phyloP scores from a whole-genome alignment of 306 rosid genomes.

The Gastrolobium villosum region DNA sequence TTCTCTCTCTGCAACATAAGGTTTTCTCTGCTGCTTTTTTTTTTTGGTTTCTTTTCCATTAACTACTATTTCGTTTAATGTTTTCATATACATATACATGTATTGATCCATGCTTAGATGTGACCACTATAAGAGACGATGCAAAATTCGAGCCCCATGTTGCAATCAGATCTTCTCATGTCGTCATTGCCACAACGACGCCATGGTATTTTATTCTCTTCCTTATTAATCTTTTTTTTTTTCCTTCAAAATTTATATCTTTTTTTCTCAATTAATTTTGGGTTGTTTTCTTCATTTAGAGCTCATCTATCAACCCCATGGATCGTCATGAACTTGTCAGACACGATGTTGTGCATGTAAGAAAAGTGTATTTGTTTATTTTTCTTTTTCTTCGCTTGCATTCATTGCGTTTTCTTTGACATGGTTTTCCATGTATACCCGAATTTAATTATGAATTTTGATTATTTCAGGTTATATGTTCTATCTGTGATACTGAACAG shows the following conservation, averaged over 20 bases:
- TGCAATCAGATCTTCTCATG: constrained; percentile 71
- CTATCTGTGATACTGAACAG: constrained; percentile 73
- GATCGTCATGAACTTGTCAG: constrained; percentile 71
- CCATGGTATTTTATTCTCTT: constrained; percentile 53
- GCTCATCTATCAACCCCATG: constrained; percentile 59
- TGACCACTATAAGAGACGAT: constrained; percentile 69
- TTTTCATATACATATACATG: not conserved
- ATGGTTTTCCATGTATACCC: not conserved
- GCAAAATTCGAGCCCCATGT: constrained; percentile 81
- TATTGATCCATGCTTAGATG: constrained; percentile 51
- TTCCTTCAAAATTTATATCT: too few relatives aligned
- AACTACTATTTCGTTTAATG: not conserved
- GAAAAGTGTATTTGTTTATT: not conserved
- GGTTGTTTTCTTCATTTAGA: constrained; percentile 45
- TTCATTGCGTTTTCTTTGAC: not conserved
- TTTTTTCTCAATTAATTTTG: not conserved
- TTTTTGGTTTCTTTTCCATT: too few relatives aligned
- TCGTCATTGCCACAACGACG: constrained; percentile 85
- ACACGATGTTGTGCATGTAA: constrained; percentile 70
- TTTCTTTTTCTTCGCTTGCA: not conserved
- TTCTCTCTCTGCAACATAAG: not conserved
- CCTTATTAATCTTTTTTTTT: not conserved
- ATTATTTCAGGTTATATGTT: constrained; percentile 68
- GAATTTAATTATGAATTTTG: constrained; percentile 38
- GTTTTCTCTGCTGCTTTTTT: too few relatives aligned